Percentiles rank a stretch among this genome's conserved stretches.
Conservation (phyloP, 179 eudicot species). For the Amaranthus tricolor region DNA sequence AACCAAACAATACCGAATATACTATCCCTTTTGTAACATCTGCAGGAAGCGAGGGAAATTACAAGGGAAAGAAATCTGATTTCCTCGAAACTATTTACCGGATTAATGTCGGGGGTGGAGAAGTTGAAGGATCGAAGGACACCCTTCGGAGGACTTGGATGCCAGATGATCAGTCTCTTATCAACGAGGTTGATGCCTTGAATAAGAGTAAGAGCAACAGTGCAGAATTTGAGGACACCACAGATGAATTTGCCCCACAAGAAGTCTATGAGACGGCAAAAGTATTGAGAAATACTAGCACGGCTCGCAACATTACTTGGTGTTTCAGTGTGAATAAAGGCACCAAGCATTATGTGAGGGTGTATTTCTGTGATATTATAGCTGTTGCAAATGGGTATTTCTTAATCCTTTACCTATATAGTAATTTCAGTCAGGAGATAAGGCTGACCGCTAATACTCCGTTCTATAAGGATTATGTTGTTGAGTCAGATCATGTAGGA, state of each 20-base stretch:
- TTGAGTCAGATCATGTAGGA: slow-evolving; percentile 38
- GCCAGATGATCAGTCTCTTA: slow-evolving; percentile 48
- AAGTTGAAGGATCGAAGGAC: slow-evolving; percentile 8
- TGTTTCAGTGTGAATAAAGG: slow-evolving; percentile 30
- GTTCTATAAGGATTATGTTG: slow-evolving; percentile 44
- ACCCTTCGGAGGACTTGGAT: slow-evolving; percentile 44
- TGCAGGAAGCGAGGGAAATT: slow-evolving; percentile 10
- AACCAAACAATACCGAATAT: slow-evolving; percentile 24
- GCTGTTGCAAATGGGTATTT: rapidly evolving
- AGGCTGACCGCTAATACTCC: slow-evolving; percentile 20
- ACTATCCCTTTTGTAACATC: slow-evolving; percentile 19
- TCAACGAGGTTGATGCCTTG: slow-evolving; percentile 14
- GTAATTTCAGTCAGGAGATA: slow-evolving; percentile 6
- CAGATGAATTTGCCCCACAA: slow-evolving; percentile 34
- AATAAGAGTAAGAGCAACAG: not conserved
- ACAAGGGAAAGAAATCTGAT: slow-evolving; percentile 17
- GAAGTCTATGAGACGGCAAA: slow-evolving; percentile 46
- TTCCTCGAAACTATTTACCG: slow-evolving; percentile 32
- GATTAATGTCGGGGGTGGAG: slow-evolving; percentile 44
- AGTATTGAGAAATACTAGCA: slow-evolving; percentile 6
- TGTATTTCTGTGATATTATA: slow-evolving; percentile 52
- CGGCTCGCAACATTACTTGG: slow-evolving; percentile 44
- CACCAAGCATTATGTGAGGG: slow-evolving; percentile 29
- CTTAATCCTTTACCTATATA: slow-evolving; percentile 37
- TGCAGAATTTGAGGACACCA: not conserved